These are phyloP conservation scores for Skeletonema grethae DNA, from an alignment of 108 stramenopile genomes.

Conservation along the genomic window DNA sequence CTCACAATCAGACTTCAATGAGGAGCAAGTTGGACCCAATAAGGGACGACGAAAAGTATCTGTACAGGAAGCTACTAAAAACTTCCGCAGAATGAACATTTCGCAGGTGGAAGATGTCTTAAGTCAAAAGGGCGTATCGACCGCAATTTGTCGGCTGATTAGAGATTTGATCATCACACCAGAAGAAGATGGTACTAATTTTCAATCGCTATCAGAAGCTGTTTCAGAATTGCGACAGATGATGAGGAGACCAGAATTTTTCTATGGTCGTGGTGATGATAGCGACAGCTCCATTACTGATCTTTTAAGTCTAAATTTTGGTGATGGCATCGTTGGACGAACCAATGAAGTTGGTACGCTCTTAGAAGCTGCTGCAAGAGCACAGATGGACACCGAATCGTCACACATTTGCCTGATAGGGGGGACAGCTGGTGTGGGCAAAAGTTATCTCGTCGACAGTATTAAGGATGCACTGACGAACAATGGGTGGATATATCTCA, in stretches of 20 bases:
- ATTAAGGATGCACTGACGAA: background rate
- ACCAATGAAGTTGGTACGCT: background rate
- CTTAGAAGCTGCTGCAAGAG: background rate
- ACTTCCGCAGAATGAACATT: background rate
- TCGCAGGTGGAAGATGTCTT: background rate
- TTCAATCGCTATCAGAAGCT: background rate
- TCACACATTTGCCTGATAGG: background rate
- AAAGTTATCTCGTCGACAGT: background rate
- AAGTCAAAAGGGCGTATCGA: background rate
- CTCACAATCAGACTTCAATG: background rate
- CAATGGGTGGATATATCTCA: conserved; percentile 8
- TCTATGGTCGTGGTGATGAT: background rate
- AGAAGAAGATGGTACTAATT: background rate
- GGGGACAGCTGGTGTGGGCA: background rate
- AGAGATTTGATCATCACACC: background rate
- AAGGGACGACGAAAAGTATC: background rate
- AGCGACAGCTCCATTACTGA: background rate
- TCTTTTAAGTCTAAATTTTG: background rate
- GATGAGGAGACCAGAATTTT: background rate
- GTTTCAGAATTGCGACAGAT: background rate
- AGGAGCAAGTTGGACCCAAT: background rate
- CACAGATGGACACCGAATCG: background rate
- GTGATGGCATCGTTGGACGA: background rate
- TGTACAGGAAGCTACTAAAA: background rate
- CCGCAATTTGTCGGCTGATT: conserved; percentile 6